Percentiles rank a stretch among this genome's conserved stretches.
Evolutionary conservation across 192 early-diverging fungal species (phyloP).

Genomic region (Gryganskiella cystojenkinii): DNA sequence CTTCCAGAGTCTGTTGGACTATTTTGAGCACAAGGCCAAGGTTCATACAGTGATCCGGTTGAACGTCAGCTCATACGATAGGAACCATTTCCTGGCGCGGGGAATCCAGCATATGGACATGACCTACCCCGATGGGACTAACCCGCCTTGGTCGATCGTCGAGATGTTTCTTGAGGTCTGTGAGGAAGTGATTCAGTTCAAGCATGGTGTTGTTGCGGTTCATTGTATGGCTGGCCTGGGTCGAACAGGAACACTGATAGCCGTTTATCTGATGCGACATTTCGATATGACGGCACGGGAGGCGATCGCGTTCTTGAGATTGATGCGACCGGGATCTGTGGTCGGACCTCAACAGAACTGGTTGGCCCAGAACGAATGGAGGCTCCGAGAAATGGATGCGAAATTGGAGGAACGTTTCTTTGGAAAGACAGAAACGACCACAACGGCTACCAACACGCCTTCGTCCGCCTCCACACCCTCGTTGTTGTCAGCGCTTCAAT

Average conservation of each 20-base stretch:
- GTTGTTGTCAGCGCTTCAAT: neutral
- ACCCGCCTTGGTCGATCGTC: conserved; percentile 71
- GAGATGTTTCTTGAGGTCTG: conserved; percentile 73
- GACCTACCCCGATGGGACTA: conserved; percentile 77
- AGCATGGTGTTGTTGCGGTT: conserved; percentile 22
- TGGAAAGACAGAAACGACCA: neutral
- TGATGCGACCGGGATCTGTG: conserved; percentile 76
- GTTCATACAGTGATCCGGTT: conserved; percentile 68
- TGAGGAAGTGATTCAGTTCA: conserved; percentile 59
- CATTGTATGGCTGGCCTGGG: conserved; percentile 46
- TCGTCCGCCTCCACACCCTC: neutral
- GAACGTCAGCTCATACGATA: conserved; percentile 76
- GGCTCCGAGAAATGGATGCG: conserved; percentile 1
- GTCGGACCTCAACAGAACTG: conserved; percentile 84
- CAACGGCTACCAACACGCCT: neutral
- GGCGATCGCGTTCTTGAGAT: conserved; percentile 69
- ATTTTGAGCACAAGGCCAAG: conserved; percentile 55
- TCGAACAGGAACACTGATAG: conserved; percentile 37
- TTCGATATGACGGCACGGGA: conserved; percentile 75
- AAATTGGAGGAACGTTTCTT: neutral
- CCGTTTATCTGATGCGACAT: conserved; percentile 74
- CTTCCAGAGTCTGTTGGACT: conserved; percentile 62
- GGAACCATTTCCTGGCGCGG: conserved; percentile 58
- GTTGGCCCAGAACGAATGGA: conserved; percentile 49
- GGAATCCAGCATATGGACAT: conserved; percentile 76